Evolutionary conservation across 805 yeast genomes (phyloP), one percentile per base, ranked within the genome.

Genomic region (Grigorovia humatica): DNA sequence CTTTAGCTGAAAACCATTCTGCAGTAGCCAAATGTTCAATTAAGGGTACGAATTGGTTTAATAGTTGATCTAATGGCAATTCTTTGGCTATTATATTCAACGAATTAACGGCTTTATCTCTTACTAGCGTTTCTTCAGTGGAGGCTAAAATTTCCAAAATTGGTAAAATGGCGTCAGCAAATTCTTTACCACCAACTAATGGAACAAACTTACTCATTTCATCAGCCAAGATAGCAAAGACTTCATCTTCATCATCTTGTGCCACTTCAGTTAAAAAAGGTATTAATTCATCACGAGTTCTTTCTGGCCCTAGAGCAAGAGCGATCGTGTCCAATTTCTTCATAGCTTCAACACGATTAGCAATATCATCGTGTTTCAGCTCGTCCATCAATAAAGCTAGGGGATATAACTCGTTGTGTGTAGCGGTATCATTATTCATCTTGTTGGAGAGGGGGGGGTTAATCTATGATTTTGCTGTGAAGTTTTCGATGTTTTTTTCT

Each of bases 161-260:
- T 55, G 88, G 79, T 68, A 80, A 70, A 48, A 85, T 66, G 43
- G 77, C 62, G 35, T 80, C 73, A 9, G 87, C 86, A 62, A 74
- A 75, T 54, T 79, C 75, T 12, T 78, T 59, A 52, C 99, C 99
- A 47, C 99, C 99, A 52, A 93, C 81, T 54, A 81, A 79, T 5
- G 96, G 95, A 40, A 89, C 81, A 67, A 93, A 91, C 52, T 80
- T 79, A 47, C 95, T 96, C 59, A 93, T 72, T 73, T 90, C 91
- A 59, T 85, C 88, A 3, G 97, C 97, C 56, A 95, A 77, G 19
- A 89, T 91, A 1, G 96, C 88, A 69, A 91, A 84, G 7, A 93
- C 96, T 70, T 93, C 99, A 69, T 93, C 99, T 70, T 93, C 99
- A 67, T 95, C 99, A 61, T 93, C 99, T 58, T 87, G 93, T 9